Conservation (phyloP, 2,329 filamentous ascomycete species). For the Daldinia sp. region DNA sequence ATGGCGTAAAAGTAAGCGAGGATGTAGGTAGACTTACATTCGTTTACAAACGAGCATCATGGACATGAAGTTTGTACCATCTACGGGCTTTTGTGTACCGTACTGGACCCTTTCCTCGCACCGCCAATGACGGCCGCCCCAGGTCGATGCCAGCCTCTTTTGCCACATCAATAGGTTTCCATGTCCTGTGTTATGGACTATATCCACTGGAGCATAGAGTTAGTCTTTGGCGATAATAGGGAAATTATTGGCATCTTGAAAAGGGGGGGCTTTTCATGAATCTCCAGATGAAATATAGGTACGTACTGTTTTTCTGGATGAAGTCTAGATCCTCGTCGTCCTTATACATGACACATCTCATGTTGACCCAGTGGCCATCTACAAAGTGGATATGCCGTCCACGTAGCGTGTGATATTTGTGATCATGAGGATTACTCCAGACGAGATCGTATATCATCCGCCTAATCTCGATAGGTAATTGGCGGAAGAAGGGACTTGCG, state of each 20-base stretch:
- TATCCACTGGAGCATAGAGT: slow-evolving; percentile 43
- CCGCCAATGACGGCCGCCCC: slow-evolving; percentile 52
- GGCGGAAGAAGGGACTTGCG: slow-evolving; percentile 49
- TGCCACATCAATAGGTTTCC: slow-evolving; percentile 49
- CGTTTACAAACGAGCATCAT: slow-evolving; percentile 51
- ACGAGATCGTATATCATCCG: slow-evolving; percentile 50
- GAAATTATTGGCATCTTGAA: background rate
- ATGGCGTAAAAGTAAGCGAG: background rate
- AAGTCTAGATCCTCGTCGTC: slow-evolving; percentile 46
- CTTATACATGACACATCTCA: slow-evolving; percentile 49
- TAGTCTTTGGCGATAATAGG: background rate
- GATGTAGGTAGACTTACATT: slow-evolving; percentile 45
- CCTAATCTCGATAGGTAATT: slow-evolving; percentile 53
- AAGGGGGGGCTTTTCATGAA: background rate
- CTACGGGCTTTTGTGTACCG: slow-evolving; percentile 42
- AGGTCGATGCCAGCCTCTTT: slow-evolving; percentile 47
- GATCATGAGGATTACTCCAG: slow-evolving; percentile 45
- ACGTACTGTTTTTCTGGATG: slow-evolving; percentile 48
- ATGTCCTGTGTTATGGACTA: slow-evolving; percentile 33
- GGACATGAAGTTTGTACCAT: slow-evolving; percentile 46
- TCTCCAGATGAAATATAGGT: background rate
- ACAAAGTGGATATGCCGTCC: slow-evolving; percentile 49
- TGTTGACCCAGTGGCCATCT: slow-evolving; percentile 48
- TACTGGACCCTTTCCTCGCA: slow-evolving; percentile 49
- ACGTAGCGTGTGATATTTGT: slow-evolving; percentile 46